These are phyloP conservation scores for Ascochyta fabae DNA, from an alignment of 2,329 filamentous ascomycete species.

Conservation along the genomic window DNA sequence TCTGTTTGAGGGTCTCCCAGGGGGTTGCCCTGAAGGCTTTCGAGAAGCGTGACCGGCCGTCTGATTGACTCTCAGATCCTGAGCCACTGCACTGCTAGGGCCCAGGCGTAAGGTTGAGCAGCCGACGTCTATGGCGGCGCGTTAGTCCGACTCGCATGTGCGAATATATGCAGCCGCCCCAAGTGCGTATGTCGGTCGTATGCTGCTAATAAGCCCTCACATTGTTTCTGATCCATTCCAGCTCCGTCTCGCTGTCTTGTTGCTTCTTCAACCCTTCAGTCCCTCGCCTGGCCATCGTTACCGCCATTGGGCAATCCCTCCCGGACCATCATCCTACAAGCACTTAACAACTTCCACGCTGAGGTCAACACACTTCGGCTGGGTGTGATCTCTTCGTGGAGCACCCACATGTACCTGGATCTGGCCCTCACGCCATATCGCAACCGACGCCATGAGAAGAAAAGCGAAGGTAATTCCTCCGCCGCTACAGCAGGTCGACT, in stretches of 20 bases:
- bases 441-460: slow-evolving; percentile 37
- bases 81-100: slow-evolving; percentile 22
- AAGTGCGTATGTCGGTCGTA: slow-evolving; percentile 29
- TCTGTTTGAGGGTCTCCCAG: slow-evolving; percentile 10
- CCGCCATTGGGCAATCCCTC: slow-evolving; percentile 16
- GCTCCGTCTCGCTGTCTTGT: slow-evolving; percentile 8
- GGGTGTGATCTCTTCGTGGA: slow-evolving; percentile 17
- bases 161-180: background rate
- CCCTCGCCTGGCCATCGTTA: slow-evolving; percentile 7
- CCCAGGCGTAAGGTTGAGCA: slow-evolving; percentile 20
- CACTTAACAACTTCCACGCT: slow-evolving; percentile 11
- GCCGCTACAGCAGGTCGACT: slow-evolving; percentile 49
- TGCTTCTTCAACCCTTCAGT: slow-evolving; percentile 11
- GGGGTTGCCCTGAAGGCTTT: slow-evolving; percentile 4
- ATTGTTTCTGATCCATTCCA: slow-evolving; percentile 17
- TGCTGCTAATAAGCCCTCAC: slow-evolving; percentile 22
- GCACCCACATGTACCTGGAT: slow-evolving; percentile 19
- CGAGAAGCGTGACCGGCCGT: slow-evolving; percentile 8
- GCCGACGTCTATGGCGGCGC: slow-evolving; percentile 21
- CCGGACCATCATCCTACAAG: slow-evolving; percentile 15
- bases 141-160: slow-evolving; percentile 21
- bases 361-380: slow-evolving; percentile 22
- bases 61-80: slow-evolving; percentile 21
- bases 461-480: slow-evolving; percentile 30
- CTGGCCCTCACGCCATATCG: slow-evolving; percentile 17